Conservation (phyloP, 1,139 yeast genomes). For the Petasospora fabianii region DNA sequence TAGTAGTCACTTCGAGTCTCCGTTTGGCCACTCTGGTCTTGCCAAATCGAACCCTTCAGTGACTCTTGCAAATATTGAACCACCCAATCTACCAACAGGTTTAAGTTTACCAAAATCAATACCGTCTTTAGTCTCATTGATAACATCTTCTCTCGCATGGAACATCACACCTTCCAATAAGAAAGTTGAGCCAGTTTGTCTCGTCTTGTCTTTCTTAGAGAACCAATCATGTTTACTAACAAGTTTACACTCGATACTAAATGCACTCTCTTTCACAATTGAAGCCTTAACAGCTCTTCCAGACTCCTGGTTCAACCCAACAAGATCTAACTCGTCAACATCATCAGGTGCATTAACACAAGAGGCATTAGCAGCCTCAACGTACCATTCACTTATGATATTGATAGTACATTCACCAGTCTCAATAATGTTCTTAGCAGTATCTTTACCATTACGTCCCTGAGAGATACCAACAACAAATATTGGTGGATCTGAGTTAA, state of each 20-base stretch:
- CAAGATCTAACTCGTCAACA: conserved; percentile 52
- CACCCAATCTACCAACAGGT: conserved; percentile 58
- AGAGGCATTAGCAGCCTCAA: conserved; percentile 59
- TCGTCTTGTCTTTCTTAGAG: conserved; percentile 37
- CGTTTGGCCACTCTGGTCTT: conserved; percentile 7
- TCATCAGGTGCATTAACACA: conserved; percentile 45
- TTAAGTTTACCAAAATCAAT: conserved; percentile 47
- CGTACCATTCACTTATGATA: conserved; percentile 59
- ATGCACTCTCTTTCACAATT: conserved; percentile 60
- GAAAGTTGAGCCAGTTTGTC: conserved; percentile 39
- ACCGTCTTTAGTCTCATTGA: conserved; percentile 37
- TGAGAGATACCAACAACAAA: conserved; percentile 46
- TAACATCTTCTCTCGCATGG: conserved; percentile 53
- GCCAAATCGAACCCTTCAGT: conserved; percentile 23
- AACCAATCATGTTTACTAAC: conserved; percentile 43
- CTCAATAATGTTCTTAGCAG: conserved; percentile 45
- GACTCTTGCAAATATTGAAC: conserved; percentile 46
- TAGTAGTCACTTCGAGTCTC: not conserved
- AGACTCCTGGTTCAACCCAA: conserved; percentile 48
- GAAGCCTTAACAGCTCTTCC: conserved; percentile 48
- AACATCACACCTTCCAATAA: conserved; percentile 55
- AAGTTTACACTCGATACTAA: conserved; percentile 54
- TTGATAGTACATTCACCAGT: conserved; percentile 56
- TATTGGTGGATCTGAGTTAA: conserved; percentile 55
- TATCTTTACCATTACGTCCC: conserved; percentile 41